Base-by-base conservation (phyloP, 75 land plant species). In the Sequoia sempervirens region DNA sequence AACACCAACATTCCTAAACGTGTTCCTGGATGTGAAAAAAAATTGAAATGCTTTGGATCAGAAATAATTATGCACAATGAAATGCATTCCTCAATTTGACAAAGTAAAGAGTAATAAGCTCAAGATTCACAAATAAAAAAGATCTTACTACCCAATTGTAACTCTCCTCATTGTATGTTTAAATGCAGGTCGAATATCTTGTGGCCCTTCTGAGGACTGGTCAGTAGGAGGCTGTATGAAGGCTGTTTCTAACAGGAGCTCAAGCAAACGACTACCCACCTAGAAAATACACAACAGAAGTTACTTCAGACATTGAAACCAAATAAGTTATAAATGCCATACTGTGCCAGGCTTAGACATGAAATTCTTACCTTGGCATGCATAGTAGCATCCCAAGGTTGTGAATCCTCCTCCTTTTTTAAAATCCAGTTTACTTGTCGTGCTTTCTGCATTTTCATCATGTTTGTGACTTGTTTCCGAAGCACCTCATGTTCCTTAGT, bases 171-270 rank as follows among this genome's bases (percentile, higher is more conserved):
- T 72, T 12, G 85, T 30, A 75, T 95, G 99, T 37, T 84, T 85
- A 86, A 97, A 97, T 52, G 99, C 99, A 78, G 99, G 99, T 11
- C 96, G 92, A 82, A 97, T 74, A 84, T 97, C 98, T 69, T 93
- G 92, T 30, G 92, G 85, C 79, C 86, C 87, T 82, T 93, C 96
- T 26, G 87, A 87, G 23, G 89, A 45, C 73, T 94, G 92, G 88
- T 90, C 91, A 46, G 85, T 90, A 68, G 98, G 99, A 84, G 96
- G 91, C 72, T 93, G 96, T 83, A 97, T 91, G 76, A 90, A 90
- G 46, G 96, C 93, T 32, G 91, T 93, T 88, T 94, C 88, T 15
- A 92, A 81, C 66, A 97, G 80, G 18, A 95, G 82, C 72, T 97
- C 95, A 66, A 97, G 86, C 81, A 97, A 84, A 78, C 95, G 93